Base-by-base conservation (phyloP, 306 rosid species). In the Prunus salicina region DNA sequence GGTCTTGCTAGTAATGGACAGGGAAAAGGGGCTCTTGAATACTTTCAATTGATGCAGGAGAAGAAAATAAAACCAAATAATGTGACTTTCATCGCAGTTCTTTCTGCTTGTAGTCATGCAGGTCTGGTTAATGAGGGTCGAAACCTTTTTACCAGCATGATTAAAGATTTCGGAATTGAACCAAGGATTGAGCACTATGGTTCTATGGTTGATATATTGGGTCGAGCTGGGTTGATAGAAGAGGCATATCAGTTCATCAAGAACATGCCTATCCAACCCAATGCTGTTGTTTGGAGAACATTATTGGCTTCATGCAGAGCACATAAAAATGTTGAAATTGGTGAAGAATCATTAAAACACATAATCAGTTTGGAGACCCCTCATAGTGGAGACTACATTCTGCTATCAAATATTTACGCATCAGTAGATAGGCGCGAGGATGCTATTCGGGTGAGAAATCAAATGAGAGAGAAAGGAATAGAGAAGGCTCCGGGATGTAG, bases 201-300 rank as follows among this genome's bases (percentile, higher is more conserved):
- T 67, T 87, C 91, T 63, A 87, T 89, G 91, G 93, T 89, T 52
- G 93, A 89, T 76, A 76, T 87, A 75, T 86, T 86, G 69, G 94
- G 94, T 57, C 86, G 87, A 43, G 88, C 89, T 30, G 88, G 91
- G 63, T 79, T 84, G 72, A 82, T 86, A 41, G 85, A 82, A 50
- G 91, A 87, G 72, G 91, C 91, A 24, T 79, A 71, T 78, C 74
- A 84, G 78, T 89, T 87, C 49, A 72, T 86, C 27, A 83, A 67
- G 67, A 84, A 74, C 84, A 89, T 86, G 89, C 85, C 90, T 38
- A 46, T 80, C 24, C 74, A 80, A 55, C 89, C 94, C 64, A 89
- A 89, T 77, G 87, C 77, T 53, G 80, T 89, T 6, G 53, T 89
- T 64, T 87, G 91, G 94, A 89, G 91, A 77, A 87, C 94, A 51